Evolutionary conservation across 2,329 filamentous ascomycete species (phyloP), one percentile per base, ranked within the genome.

Genomic region (Onygena corvina): DNA sequence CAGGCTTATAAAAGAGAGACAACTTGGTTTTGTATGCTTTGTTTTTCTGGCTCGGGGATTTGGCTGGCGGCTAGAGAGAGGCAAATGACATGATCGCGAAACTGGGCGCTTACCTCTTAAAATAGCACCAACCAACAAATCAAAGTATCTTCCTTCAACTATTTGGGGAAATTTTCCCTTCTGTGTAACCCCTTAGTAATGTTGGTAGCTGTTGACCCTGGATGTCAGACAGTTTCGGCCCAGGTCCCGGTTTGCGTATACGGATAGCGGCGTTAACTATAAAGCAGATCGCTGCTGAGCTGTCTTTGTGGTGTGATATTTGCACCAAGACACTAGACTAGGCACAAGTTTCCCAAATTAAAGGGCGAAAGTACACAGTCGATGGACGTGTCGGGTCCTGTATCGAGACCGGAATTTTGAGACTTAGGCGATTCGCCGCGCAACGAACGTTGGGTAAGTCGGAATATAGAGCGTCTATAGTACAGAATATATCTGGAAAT

Each of bases 81-180:
- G 11, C 36, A 42, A 42, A 42, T 9, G 36, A 4, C 12, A 25
- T 42, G 36, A 42, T 42, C 36, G 21, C 20, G 36, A 42, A 14
- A 42, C 36, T 3, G 36, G 36, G 36, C 36, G 36, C 36, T 42
- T 42, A 42, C 36, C 36, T 42, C 36, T 42, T 27, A 42, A 42
- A 42, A 27, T 42, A 42, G 36, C 21, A 42, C 36, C 36, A 42
- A 25, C 36, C 9, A n/a, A n/a, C 36, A 42, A 42, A 42, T 25
- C 14, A 27, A 42, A 42, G n/a, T 27, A 14, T 6, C 36, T n/a
- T 16, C 36, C 12, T 4, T 42, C 20, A 14, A 21, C 12, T 42
- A 20, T 42, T 12, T n/a, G 27, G 25, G 36, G 21, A n/a, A 21
- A 12, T 23, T 21, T 21, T 23, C 16, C 23, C 12, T 21, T 23